Conservation (phyloP, 495 filamentous ascomycete genomes). For the Neurospora cerealis region DNA sequence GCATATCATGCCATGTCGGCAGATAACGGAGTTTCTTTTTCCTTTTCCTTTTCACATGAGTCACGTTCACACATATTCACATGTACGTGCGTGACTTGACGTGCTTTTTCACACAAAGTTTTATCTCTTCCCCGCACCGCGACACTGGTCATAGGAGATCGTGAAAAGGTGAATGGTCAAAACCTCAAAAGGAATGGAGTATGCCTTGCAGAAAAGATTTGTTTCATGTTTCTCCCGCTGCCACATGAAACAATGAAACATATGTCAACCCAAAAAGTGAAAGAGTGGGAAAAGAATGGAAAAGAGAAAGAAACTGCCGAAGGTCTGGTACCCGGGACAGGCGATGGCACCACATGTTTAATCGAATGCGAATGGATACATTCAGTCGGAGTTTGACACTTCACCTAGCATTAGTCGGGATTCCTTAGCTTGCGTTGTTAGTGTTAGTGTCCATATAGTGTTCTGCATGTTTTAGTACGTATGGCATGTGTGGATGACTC, state of each 20-base stretch:
- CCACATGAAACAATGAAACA: background rate
- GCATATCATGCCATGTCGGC: background rate
- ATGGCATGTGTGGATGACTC: background rate
- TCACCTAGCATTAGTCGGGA: background rate
- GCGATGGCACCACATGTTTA: background rate
- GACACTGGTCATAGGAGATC: background rate
- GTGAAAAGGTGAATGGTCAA: background rate
- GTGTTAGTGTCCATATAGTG: background rate
- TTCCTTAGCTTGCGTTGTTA: background rate
- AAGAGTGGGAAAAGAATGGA: background rate
- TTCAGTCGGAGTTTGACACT: background rate
- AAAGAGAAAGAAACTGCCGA: background rate
- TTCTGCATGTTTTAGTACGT: background rate
- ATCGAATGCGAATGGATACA: background rate
- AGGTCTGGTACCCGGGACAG: background rate
- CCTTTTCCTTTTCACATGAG: background rate
- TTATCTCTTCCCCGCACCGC: background rate
- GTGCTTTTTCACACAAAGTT: background rate
- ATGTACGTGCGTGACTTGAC: background rate
- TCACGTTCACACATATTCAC: background rate
- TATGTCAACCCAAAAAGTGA: background rate
- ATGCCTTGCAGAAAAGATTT: background rate
- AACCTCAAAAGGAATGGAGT: background rate
- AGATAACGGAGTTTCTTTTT: background rate
- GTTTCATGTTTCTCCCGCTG: background rate